Percentiles rank a stretch among this genome's conserved stretches.
phyloP scores from a whole-genome alignment of 1,284 basidiomycete genomes.

The Ganoderma meredithae region DNA sequence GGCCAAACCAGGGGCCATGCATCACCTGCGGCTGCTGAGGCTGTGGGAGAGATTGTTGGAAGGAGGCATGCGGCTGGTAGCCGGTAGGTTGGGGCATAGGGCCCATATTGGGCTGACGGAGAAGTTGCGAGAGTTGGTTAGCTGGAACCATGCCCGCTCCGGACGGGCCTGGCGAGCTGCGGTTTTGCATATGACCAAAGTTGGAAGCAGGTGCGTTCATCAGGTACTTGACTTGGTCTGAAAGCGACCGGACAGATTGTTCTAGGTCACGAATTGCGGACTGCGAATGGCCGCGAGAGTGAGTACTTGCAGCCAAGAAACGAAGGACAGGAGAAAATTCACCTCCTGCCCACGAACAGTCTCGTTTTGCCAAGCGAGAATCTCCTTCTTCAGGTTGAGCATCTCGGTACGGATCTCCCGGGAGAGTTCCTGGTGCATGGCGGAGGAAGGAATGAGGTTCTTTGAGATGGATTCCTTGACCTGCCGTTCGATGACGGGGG shows the following conservation, averaged over 20 bases:
- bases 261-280: constrained; percentile 79
- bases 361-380: constrained; percentile 80
- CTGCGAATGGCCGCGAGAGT: constrained; percentile 46
- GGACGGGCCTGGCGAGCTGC: constrained; percentile 50
- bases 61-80: constrained; percentile 35
- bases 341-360: constrained; percentile 80
- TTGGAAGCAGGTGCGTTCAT: constrained; percentile 49
- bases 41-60: constrained; percentile 36
- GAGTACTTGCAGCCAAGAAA: constrained; percentile 9
- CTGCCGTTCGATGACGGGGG: constrained; percentile 78
- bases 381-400: constrained; percentile 74
- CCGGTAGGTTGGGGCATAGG: constrained; percentile 35
- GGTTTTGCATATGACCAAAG: constrained; percentile 48
- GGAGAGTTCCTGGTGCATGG: constrained; percentile 79
- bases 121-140: constrained; percentile 34
- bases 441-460: constrained; percentile 72
- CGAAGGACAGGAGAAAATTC: constrained; percentile 31
- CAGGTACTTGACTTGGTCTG: constrained; percentile 82
- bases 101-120: constrained; percentile 37
- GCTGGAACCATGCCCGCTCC: constrained; percentile 29
- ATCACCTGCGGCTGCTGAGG: constrained; percentile 46
- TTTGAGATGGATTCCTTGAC: constrained; percentile 81
- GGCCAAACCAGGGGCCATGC: constrained; percentile 60
- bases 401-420: constrained; percentile 79
- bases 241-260: constrained; percentile 70